Evolutionary conservation across 768 basidiomycete genomes (phyloP), one percentile per base, ranked within the genome.

Genomic region (Ramaria sp.): DNA sequence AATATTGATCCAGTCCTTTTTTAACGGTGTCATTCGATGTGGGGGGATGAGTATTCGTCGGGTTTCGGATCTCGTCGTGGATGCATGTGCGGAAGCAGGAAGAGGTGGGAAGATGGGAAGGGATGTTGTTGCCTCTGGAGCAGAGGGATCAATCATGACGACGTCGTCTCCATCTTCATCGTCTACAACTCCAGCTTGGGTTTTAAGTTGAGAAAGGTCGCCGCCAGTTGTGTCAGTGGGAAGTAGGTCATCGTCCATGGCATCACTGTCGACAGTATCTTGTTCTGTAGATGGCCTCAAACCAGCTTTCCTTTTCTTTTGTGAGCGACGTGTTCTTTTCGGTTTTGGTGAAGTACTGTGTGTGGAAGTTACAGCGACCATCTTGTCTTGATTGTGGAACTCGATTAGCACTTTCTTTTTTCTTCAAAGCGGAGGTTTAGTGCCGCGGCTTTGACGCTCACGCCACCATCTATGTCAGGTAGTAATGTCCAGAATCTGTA

Each of bases 21-120:
- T 95, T 52, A 98, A 69, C 2, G 96, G 96, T 9, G 93, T 92
- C 90, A 97, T 94, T 50, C 96, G 82, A 67, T 99, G 96, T 8
- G 92, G 92, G 12, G 96, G 96, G 66, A 99, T 88, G 10, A 89
- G 74, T 63, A 99, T 81, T 51, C 90, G 78, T 65, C 95, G 74
- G n/a, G 77, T 82, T 69, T 98, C 95, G 3, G 88, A 83, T 66
- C 85, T 90, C 56, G 84, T 72, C 9, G 74, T 67, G 0, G 77
- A 70, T 55, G 75, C 73, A 25, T 74, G 73, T 7, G 78, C 79
- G 44, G 77, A 71, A 8, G 82, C 75, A 7, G 81, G 73, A 18
- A 90, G 73, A 7, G 87, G 79, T 48, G 82, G 76, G 65, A 93
- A 92, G 6, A 76, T 71, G 38, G 87, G 83, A 28, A 77, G 81